Evolutionary conservation across 192 early-diverging fungal genomes (phyloP).

Genomic region (Podila clonocystis): DNA sequence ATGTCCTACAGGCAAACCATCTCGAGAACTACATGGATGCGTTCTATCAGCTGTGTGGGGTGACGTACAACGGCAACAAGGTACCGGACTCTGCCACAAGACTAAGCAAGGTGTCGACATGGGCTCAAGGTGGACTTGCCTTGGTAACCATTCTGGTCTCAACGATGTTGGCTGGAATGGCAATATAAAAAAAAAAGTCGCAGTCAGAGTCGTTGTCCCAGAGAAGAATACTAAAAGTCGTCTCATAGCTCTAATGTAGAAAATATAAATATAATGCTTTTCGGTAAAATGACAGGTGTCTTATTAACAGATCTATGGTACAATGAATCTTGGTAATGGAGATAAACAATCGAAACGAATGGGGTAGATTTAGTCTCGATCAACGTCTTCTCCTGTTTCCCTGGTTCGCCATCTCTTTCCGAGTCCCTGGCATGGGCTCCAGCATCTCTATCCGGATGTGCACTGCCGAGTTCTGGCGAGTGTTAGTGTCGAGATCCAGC

Average conservation of each 20-base stretch:
- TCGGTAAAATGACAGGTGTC: no score
- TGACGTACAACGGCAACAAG: conserved; percentile 36
- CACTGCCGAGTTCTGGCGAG: conserved; percentile 73
- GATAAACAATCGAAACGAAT: no score
- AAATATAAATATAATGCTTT: no score
- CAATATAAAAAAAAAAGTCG: no score
- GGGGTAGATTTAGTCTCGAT: no score
- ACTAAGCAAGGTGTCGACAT: neutral
- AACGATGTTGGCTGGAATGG: no score
- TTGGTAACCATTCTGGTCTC: neutral
- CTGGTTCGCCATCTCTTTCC: neutral
- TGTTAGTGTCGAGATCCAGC: conserved; percentile 64
- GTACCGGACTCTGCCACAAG: neutral
- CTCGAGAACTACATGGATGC: conserved; percentile 38
- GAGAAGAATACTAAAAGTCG: no score
- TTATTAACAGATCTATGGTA: no score
- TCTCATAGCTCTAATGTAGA: no score
- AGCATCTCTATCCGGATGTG: conserved; percentile 70
- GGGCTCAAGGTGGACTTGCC: neutral
- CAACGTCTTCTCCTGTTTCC: conserved; percentile 16
- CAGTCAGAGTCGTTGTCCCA: no score
- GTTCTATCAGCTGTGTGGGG: conserved; percentile 37
- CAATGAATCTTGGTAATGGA: no score
- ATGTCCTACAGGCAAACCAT: conserved; percentile 38
- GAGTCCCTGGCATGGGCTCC: conserved; percentile 43